Base-by-base conservation (phyloP, 2,329 filamentous ascomycete genomes). In the Microdochium nivale region DNA sequence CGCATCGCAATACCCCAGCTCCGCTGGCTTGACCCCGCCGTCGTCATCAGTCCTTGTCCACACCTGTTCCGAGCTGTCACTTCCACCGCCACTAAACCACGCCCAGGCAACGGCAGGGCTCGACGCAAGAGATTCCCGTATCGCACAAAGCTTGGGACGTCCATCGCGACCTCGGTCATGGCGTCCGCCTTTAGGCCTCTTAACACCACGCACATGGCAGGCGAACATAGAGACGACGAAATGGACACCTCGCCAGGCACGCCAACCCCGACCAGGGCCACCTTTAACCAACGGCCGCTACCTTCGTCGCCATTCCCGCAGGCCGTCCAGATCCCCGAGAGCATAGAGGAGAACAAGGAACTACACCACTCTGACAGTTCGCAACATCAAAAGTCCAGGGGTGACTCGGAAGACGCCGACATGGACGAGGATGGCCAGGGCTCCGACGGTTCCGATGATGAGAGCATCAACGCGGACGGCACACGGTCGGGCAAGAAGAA, bases 401-500 rank as follows among this genome's bases (percentile, higher is more conserved):
- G 61, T 51, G 78, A 79, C 35, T 82, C 82, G 2, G 78, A 83
- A 54, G 89, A 95, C 59, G 76, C 89, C 24, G 85, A 89, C 54
- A 88, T 90, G 79, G 86, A 86, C 37, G 84, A 87, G 19, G 87
- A 87, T 57, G 69, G 60, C 2, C 70, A 69, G 25, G 65, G 60
- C 1, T 70, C 66, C 49, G 78, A 80, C 13, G 77, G 67, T 30
- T 87, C 87, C 13, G 87, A 89, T 54, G 80, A 80, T 48, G 85
- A 80, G 35, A 83, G 78, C 58, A 75, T 84, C 23, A 78, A 79
- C 52, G 81, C 77, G 11, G 83, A 86, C 63, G 74, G 82, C 43
- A 74, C 76, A n/a, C 81, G 86, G 55, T 86, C 88, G 9, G 84
- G 80, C 50, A 95, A 95, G 72, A 97, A 96, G 79, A 96, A 96